Evolutionary conservation across 2,329 filamentous ascomycete genomes (phyloP).

Genomic region (Escovopsis weberi): DNA sequence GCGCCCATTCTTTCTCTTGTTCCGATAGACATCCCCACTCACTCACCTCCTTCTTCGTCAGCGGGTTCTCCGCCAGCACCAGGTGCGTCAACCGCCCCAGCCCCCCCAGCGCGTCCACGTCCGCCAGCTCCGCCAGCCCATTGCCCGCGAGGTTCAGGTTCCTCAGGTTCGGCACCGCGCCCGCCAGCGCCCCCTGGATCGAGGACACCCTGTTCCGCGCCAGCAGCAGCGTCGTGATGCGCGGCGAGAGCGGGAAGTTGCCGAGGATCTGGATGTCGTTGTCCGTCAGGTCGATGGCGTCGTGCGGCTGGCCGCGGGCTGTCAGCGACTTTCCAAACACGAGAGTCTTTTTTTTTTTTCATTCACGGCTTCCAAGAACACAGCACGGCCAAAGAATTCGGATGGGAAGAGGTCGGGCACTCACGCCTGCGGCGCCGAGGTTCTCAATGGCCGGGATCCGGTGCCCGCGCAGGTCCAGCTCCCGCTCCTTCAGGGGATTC

Average conservation of each 20-base stretch:
- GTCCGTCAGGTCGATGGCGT: slow-evolving; percentile 96
- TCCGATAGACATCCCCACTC: slow-evolving; percentile 5
- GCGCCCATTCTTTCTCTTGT: neutral
- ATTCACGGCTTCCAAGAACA: no score
- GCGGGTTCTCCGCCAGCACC: slow-evolving; percentile 73
- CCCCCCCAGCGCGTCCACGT: slow-evolving; percentile 64
- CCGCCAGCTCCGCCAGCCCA: slow-evolving; percentile 67
- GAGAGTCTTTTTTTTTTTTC: no score
- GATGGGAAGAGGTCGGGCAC: slow-evolving; percentile 19
- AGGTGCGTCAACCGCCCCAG: slow-evolving; percentile 65
- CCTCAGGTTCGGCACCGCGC: slow-evolving; percentile 65
- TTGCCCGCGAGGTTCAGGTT: slow-evolving; percentile 77
- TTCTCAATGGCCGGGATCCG: slow-evolving; percentile 98
- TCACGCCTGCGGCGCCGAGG: slow-evolving; percentile 80
- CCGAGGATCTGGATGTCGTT: slow-evolving; percentile 84
- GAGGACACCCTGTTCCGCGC: slow-evolving; percentile 75
- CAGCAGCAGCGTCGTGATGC: slow-evolving; percentile 74
- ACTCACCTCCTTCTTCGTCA: slow-evolving; percentile 87
- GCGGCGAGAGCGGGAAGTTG: slow-evolving; percentile 85
- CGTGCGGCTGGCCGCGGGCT: slow-evolving; percentile 55
- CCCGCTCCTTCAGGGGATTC: slow-evolving; percentile 96
- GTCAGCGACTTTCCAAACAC: neutral
- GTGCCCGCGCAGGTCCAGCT: slow-evolving; percentile 98
- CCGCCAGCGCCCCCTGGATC: slow-evolving; percentile 63
- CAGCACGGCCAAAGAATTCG: neutral